phyloP scores from a whole-genome alignment of 2,329 filamentous ascomycete species.

The Colletotrichum sansevieriae region DNA sequence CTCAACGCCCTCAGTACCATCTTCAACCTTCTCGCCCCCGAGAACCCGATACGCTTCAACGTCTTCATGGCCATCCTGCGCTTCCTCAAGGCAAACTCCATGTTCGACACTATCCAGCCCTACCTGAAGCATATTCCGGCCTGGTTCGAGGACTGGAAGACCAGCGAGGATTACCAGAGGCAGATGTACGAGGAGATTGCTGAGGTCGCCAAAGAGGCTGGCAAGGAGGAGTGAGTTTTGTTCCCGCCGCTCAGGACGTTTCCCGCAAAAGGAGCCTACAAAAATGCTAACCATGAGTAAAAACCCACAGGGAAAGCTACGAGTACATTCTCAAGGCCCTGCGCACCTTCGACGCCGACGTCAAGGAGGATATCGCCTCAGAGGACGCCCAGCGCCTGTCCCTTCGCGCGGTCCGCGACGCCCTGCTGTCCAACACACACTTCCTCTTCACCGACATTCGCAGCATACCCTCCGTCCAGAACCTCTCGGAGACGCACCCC shows the following conservation, averaged over 20 bases:
- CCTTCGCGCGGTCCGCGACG: conserved; percentile 67
- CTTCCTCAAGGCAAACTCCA: conserved; percentile 79
- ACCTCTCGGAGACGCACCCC: conserved; percentile 85
- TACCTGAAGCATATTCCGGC: conserved; percentile 85
- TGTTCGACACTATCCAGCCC: conserved; percentile 86
- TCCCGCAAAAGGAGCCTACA: not conserved
- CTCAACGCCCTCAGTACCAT: conserved; percentile 93
- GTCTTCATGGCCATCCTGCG: conserved; percentile 91
- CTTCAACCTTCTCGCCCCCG: conserved; percentile 89
- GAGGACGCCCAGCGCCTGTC: conserved; percentile 72
- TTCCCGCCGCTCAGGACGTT: too few relatives aligned
- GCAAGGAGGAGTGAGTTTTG: conserved; percentile 77
- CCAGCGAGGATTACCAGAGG: conserved; percentile 84
- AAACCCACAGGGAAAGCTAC: conserved; percentile 67
- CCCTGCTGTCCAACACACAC: conserved; percentile 65
- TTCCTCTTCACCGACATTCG: conserved; percentile 86
- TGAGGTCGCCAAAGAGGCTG: conserved; percentile 82
- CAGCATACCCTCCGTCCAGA: conserved; percentile 85
- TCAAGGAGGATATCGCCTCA: conserved; percentile 67
- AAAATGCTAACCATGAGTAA: conserved; percentile 1
- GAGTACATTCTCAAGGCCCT: conserved; percentile 75
- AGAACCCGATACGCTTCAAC: conserved; percentile 86
- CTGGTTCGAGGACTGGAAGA: conserved; percentile 88
- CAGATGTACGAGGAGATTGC: conserved; percentile 87
- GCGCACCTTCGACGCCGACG: conserved; percentile 69